Base-by-base conservation (phyloP, 805 yeast genomes). In the Teunomyces lycoperdinae region DNA sequence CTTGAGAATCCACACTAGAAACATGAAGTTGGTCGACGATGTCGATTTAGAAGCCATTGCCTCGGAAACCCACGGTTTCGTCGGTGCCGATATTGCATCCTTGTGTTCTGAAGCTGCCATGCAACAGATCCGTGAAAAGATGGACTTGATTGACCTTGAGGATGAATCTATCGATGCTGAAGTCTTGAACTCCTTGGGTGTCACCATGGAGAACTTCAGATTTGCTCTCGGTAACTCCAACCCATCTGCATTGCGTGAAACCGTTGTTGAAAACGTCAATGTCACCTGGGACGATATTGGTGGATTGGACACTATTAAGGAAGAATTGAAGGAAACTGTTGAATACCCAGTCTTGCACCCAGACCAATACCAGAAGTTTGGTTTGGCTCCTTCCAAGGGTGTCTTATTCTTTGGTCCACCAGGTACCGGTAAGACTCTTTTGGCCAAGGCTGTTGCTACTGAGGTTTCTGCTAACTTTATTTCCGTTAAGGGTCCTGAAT, bases 281-380 rank as follows among this genome's bases (percentile, higher is more conserved):
- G 98, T 94, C 61, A 91, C 96, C 49, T 94, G 99, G 99, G 96
- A 91, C 70, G 99, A 94, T 66, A 90, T 94, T 78, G 99, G 99
- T 74, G 99, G 99, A 57, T 80, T 94, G 65, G 99, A 94, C 68
- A 84, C 84, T 63, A 92, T 94, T 74, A 94, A 94, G 83, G 85
- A 84, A 66, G 99, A 94, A 78, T 85, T 94, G 70, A 91, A 90
- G 76, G 99, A 94, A 79, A 94, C 98, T 50, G 99, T 94, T 50
- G 99, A 94, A 76, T 94, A 94, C 69, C 99, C 99, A 34, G 99
- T 94, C 46, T 78, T 92, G 68, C 98, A 94, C 72, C 98, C 99
- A 71, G 99, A 94, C 65, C 96, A 92, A 78, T 94, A 89, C 75
- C 88, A 95, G 71, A 95, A 94, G 77, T 94, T 94, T 66, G 99